Conservation (phyloP, 306 rosid genomes). For the Acacia acuminata region DNA sequence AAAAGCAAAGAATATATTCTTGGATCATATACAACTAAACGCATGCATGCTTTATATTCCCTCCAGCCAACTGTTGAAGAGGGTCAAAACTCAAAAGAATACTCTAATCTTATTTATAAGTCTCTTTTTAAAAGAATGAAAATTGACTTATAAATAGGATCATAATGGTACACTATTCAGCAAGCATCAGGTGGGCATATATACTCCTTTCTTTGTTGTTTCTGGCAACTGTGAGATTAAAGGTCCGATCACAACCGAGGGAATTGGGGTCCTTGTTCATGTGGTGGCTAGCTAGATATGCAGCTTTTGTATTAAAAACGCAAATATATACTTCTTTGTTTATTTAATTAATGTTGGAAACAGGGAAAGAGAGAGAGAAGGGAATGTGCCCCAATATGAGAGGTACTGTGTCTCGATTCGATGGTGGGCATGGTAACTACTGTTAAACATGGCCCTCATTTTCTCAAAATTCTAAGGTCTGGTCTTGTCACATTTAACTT, state of each 20-base stretch:
- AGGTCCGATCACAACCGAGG: neutral
- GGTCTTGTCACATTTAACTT: conserved; percentile 33
- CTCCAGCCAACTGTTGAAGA: neutral
- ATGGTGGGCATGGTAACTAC: neutral
- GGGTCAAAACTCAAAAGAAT: conserved; percentile 21
- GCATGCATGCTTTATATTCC: neutral
- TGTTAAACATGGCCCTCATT: conserved; percentile 33
- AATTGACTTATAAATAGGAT: too few relatives aligned
- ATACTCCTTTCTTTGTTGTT: conserved; percentile 15
- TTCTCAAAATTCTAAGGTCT: conserved; percentile 9
- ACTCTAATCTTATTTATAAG: too few relatives aligned
- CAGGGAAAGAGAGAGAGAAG: neutral
- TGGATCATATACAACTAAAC: neutral
- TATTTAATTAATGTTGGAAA: neutral
- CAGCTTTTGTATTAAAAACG: neutral
- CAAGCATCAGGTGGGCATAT: neutral
- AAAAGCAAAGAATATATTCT: too few relatives aligned
- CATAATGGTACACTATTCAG: neutral
- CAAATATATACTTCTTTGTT: neutral
- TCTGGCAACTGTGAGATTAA: neutral
- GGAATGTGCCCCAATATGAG: conserved; percentile 12
- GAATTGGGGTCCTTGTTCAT: neutral
- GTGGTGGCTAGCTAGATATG: neutral
- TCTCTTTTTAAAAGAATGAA: too few relatives aligned
- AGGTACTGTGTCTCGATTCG: conserved; percentile 9